These are phyloP conservation scores for Aspergillus tubingensis DNA, from an alignment of 2,329 filamentous ascomycete species.

Conservation along the genomic window DNA sequence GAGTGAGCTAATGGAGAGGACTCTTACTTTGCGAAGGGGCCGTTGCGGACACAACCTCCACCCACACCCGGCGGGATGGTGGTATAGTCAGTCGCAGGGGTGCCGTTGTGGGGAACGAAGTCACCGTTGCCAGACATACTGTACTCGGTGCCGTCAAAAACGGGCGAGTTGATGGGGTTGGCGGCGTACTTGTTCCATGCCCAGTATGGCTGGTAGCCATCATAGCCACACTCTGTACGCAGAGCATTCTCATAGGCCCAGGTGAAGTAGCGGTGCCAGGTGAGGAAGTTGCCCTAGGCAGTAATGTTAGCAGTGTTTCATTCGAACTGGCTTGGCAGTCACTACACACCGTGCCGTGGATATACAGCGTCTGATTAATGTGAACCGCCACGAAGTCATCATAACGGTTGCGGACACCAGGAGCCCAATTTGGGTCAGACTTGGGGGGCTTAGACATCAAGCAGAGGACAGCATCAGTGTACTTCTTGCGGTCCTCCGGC, in stretches of 20 bases:
- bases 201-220: constrained; percentile 43
- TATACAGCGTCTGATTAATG: constrained; percentile 49
- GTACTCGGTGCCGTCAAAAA: constrained; percentile 42
- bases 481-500: constrained; percentile 22
- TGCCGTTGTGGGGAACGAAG: constrained; percentile 27
- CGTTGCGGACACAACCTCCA: constrained; percentile 19
- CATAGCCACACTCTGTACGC: constrained; percentile 48
- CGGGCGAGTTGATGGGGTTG: constrained; percentile 31
- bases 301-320: not conserved
- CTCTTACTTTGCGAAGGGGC: constrained; percentile 2
- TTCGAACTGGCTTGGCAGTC: not conserved
- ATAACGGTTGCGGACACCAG: constrained; percentile 50
- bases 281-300: constrained; percentile 37
- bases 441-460: constrained; percentile 25
- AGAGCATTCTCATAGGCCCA: constrained; percentile 48
- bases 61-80: constrained; percentile 29
- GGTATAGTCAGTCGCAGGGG: constrained; percentile 28
- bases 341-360: constrained; percentile 42
- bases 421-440: constrained; percentile 29
- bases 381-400: constrained; percentile 56
- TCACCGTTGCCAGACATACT: constrained; percentile 50
- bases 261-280: constrained; percentile 50
- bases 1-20: not conserved
- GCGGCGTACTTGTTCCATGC: constrained; percentile 38
- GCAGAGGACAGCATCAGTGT: constrained; percentile 51